Evolutionary conservation across 2,329 filamentous ascomycete genomes (phyloP).

Genomic region (Claviceps africana): DNA sequence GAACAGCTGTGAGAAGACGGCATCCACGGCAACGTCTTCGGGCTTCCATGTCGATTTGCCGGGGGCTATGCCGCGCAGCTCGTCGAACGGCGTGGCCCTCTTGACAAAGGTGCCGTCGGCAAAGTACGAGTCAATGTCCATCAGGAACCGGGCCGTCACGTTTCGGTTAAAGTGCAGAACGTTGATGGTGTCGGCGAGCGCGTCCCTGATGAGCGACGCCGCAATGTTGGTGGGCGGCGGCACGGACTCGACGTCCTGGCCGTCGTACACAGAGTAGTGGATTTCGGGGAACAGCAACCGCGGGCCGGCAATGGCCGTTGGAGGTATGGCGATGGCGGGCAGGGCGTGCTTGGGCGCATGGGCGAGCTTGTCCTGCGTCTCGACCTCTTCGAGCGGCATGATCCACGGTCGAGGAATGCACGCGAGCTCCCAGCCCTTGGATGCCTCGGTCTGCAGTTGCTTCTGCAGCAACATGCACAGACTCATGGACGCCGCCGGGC

Average conservation of each 20-base stretch:
- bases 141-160: constrained; percentile 72
- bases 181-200: constrained; percentile 84
- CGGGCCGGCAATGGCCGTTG: constrained; percentile 58
- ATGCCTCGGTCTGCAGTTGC: constrained; percentile 67
- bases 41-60: constrained; percentile 81
- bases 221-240: constrained; percentile 64
- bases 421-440: constrained; percentile 58
- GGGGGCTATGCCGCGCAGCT: constrained; percentile 55
- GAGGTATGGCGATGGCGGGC: constrained; percentile 61
- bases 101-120: constrained; percentile 81
- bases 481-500: constrained; percentile 49
- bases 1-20: constrained; percentile 89
- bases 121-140: constrained; percentile 93
- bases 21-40: constrained; percentile 93
- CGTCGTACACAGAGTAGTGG: constrained; percentile 81
- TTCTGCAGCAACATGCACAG: constrained; percentile 71
- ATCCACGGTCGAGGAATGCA: constrained; percentile 56
- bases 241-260: constrained; percentile 80
- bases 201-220: constrained; percentile 71
- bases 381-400: constrained; percentile 45
- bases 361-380: constrained; percentile 44
- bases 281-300: constrained; percentile 79
- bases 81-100: constrained; percentile 83
- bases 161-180: constrained; percentile 86
- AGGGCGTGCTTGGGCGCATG: constrained; percentile 60